Base-by-base conservation (phyloP, 2,329 filamentous ascomycete genomes). In the Aspergillus vadensis region DNA sequence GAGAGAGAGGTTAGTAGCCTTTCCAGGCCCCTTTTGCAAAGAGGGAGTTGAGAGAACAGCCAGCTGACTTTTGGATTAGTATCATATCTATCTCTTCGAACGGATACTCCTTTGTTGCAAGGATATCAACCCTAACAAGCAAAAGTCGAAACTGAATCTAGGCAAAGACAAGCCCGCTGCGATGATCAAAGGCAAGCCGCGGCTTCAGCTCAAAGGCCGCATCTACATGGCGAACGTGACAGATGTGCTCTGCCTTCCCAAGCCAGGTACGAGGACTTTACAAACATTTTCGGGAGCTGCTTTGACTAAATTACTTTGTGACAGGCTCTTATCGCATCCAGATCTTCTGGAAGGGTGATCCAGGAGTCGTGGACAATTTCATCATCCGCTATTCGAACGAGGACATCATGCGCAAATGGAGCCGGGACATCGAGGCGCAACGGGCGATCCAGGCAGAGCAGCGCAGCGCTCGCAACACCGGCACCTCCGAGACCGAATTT, bases 171-270 rank as follows among this genome's bases (percentile, higher is more conserved):
- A 91, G 73, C 88, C 81, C 17, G 71, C 81, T 15, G 83, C 86
- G 60, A 91, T 88, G 75, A 88, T 86, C 74, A 90, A 86, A 69
- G 90, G 89, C 44, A 97, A 94, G 77, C 80, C 83, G 27, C 86
- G 85, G 67, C 83, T 98, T 63, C 93, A 97, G 77, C 84, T 99
- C 30, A 99, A 99, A 78, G 95, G 95, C 41, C 88, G 95, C 55
- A 99, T 99, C 70, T 98, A 97, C 79, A 98, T 99, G 93, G 92
- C 93, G 68, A 99, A 99, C 72, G 94, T 99, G 57, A 98, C 93
- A 41, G 92, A 97, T 75, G 89, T 97, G n/a, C 82, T 97, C 44
- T 93, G 90, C 17, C 82, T 95, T 61, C 88, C 89, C 53, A 97
- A 93, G 76, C 91, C 92, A 77, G 92, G 93, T 96, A 85, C 73